phyloP scores from a whole-genome alignment of 176 grass and related monocot genomes.

The Oryza meridionalis region DNA sequence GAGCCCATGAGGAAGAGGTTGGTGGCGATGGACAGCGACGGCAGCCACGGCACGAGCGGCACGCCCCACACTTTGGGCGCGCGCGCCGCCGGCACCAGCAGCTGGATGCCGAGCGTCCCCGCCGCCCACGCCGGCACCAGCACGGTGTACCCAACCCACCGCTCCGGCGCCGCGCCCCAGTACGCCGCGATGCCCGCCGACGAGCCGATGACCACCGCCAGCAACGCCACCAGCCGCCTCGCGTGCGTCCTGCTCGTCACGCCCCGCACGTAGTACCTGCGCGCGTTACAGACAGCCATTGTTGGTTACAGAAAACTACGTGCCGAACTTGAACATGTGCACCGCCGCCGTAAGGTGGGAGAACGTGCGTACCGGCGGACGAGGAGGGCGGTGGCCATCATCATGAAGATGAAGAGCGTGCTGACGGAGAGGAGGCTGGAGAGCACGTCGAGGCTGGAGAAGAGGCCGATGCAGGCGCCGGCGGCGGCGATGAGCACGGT shows the following conservation, averaged over 20 bases:
- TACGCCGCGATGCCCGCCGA: slow-evolving; percentile 71
- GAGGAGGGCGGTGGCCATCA: slow-evolving; percentile 83
- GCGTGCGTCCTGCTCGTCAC: slow-evolving; percentile 56
- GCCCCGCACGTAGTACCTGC: slow-evolving; percentile 68
- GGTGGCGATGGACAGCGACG: slow-evolving; percentile 90
- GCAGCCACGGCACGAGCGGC: slow-evolving; percentile 89
- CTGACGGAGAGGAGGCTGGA: slow-evolving; percentile 74
- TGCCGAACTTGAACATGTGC: not conserved
- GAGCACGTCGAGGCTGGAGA: slow-evolving; percentile 83
- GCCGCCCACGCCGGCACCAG: slow-evolving; percentile 70
- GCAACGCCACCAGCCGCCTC: slow-evolving; percentile 41
- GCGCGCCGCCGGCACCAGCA: slow-evolving; percentile 59
- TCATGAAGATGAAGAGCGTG: slow-evolving; percentile 98
- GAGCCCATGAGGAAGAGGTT: slow-evolving; percentile 99
- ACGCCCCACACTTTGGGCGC: slow-evolving; percentile 87
- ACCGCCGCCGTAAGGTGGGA: not conserved
- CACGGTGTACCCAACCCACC: slow-evolving; percentile 64
- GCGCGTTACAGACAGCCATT: too few relatives aligned
- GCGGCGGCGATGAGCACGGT: slow-evolving; percentile 56
- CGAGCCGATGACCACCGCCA: slow-evolving; percentile 53
- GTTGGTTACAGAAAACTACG: not conserved
- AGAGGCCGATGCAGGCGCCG: slow-evolving; percentile 70
- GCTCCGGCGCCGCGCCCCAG: slow-evolving; percentile 59
- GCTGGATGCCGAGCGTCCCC: slow-evolving; percentile 71
- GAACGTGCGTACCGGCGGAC: slow-evolving; percentile 50